Conservation (phyloP, 2,329 filamentous ascomycete genomes). For the Xylaria sp. region DNA sequence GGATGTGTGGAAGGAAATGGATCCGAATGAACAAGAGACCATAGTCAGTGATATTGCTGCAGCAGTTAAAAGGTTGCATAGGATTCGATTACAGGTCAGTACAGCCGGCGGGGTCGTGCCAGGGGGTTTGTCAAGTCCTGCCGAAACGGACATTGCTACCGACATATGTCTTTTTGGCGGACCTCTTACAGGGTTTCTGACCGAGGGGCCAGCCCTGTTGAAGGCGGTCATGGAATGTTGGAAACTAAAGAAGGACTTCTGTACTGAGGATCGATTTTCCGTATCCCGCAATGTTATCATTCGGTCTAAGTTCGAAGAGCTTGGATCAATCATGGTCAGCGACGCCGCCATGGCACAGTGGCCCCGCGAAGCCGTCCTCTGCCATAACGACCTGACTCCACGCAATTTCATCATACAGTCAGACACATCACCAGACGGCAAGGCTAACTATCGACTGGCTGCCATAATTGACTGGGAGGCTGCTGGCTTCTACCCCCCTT, state of each 20-base stretch:
- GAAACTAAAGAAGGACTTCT: conserved; percentile 3
- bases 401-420: conserved; percentile 28
- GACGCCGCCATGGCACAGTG: conserved; percentile 30
- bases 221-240: conserved; percentile 8
- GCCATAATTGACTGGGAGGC: conserved; percentile 34
- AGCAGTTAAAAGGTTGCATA: conserved; percentile 15
- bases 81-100: not conserved
- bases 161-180: too few relatives aligned
- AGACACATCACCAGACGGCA: not conserved
- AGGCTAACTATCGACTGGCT: conserved; percentile 24
- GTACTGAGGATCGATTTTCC: conserved; percentile 8
- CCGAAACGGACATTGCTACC: too few relatives aligned
- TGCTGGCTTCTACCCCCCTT: conserved; percentile 33
- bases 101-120: conserved; percentile 1
- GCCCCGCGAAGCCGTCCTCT: conserved; percentile 32
- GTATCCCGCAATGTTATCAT: conserved; percentile 2
- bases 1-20: conserved; percentile 12
- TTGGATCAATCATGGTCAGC: conserved; percentile 24
- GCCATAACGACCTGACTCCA: conserved; percentile 33
- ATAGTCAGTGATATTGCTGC: conserved; percentile 6
- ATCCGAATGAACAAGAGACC: conserved; percentile 8
- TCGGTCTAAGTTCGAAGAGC: conserved; percentile 23
- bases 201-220: conserved; percentile 10
- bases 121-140: conserved; percentile 12
- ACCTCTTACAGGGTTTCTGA: conserved; percentile 17